Conservation (phyloP, 108 stramenopile species). For the Cyclotella atomus region DNA sequence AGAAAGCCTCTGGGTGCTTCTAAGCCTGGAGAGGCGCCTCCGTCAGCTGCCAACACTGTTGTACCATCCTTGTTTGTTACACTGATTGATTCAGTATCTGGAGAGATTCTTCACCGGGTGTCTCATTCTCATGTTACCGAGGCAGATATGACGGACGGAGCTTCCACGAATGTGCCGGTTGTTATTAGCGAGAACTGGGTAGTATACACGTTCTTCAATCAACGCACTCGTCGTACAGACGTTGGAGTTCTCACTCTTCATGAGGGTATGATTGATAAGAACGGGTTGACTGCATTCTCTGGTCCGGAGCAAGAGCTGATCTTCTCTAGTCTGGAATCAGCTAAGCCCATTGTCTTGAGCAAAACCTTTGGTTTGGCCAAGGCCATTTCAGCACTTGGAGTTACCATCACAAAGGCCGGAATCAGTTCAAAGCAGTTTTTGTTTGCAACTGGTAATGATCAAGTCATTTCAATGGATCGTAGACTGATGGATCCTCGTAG, state of each 20-base stretch:
- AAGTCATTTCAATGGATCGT: constrained; percentile 72
- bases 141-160: constrained; percentile 31
- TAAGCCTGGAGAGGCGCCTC: constrained; percentile 49
- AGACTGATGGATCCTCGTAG: constrained; percentile 91
- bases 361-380: constrained; percentile 85
- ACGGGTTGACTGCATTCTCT: constrained; percentile 90
- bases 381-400: constrained; percentile 85
- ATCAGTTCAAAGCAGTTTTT: constrained; percentile 89
- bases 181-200: constrained; percentile 94
- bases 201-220: constrained; percentile 91
- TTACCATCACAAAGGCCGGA: constrained; percentile 86
- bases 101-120: constrained; percentile 88
- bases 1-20: constrained; percentile 62
- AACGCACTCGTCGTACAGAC: constrained; percentile 84
- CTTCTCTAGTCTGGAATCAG: constrained; percentile 83
- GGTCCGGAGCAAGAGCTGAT: constrained; percentile 76
- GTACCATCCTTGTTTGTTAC: constrained; percentile 71
- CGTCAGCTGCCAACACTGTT: constrained; percentile 13
- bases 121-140: constrained; percentile 74
- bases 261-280: constrained; percentile 95
- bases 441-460: constrained; percentile 75
- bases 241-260: constrained; percentile 89
- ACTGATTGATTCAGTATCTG: constrained; percentile 91
- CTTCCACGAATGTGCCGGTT: constrained; percentile 62
- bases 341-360: constrained; percentile 88